Evolutionary conservation across 73 alveolate species (phyloP).

Genomic region (Tetrahymena borealis): DNA sequence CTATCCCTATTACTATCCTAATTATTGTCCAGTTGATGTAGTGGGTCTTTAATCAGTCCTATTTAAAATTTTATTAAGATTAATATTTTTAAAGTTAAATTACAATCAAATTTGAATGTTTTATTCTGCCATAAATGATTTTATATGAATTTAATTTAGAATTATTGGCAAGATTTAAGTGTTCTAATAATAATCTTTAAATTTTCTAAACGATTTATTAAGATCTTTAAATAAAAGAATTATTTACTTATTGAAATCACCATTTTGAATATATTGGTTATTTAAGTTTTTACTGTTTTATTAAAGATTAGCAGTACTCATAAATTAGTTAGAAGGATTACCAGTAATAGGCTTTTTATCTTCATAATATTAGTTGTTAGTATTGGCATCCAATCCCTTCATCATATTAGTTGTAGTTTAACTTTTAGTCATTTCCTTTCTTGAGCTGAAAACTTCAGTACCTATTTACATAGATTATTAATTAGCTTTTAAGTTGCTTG

Average conservation of each 20-base stretch:
- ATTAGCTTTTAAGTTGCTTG: not conserved
- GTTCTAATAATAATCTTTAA: no score
- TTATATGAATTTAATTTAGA: no score
- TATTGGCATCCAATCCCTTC: not conserved
- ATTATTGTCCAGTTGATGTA: not conserved
- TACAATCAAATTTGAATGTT: no score
- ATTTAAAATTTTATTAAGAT: no score
- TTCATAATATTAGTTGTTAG: not conserved
- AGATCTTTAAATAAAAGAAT: not conserved
- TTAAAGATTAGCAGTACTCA: not conserved
- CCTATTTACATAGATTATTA: not conserved
- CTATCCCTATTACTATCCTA: not conserved
- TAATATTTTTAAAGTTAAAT: no score
- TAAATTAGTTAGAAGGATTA: not conserved
- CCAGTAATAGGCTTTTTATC: not conserved
- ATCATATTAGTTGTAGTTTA: not conserved
- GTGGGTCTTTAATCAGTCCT: not conserved
- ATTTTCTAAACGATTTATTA: no score
- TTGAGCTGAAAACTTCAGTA: not conserved
- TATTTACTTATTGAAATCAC: not conserved
- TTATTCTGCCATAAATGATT: no score
- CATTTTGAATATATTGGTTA: not conserved
- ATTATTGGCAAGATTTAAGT: no score
- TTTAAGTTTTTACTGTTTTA: not conserved
- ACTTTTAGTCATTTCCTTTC: not conserved